Evolutionary conservation across 192 early-diverging fungal species (phyloP), one percentile per base, ranked within the genome.

Genomic region (Coemansia javaensis): DNA sequence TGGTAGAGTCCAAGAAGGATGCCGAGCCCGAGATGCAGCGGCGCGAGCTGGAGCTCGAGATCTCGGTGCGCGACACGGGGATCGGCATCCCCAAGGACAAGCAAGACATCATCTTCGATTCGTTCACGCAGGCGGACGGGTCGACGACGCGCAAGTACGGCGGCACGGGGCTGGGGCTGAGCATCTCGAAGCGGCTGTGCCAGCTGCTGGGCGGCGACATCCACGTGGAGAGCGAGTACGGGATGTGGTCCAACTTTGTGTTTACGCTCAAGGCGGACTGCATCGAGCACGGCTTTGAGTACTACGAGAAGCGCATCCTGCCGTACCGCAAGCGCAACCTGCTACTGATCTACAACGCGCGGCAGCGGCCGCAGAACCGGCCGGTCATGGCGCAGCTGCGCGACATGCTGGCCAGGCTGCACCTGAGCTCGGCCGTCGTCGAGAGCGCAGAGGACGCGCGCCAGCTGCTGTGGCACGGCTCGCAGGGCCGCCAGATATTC

Each of bases 1-100:
- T n/a, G n/a, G n/a, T n/a, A n/a, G n/a, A n/a, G n/a, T n/a, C n/a
- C n/a, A n/a, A n/a, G n/a, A n/a, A n/a, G n/a, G n/a, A n/a, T n/a
- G n/a, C n/a, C n/a, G n/a, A n/a, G n/a, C n/a, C n/a, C n/a, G n/a
- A n/a, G n/a, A n/a, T n/a, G n/a, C n/a, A n/a, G n/a, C n/a, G n/a
- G n/a, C n/a, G n/a, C 23, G 48, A 65, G 16, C 66, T 85, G n/a
- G 63, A 66, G 23, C 59, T 91, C 10, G 75, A 83, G 34, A 78
- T 91, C 37, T 78, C 77, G 43, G 85, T 93, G 30, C 68, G 65
- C 13, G 90, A 93, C 41, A 88, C 86, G 4, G 90, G 90, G 25
- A 93, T 93, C 31, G 90, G 90, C 20, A 90, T 93, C 47, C 74
- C 83, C 35, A 79, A 79, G 39, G 88, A 88, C 32, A 90, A 89